A percentile compares a stretch with the other conserved stretches of the same genome.
Conservation (phyloP, 805 yeast genomes). For the Candida alai region DNA sequence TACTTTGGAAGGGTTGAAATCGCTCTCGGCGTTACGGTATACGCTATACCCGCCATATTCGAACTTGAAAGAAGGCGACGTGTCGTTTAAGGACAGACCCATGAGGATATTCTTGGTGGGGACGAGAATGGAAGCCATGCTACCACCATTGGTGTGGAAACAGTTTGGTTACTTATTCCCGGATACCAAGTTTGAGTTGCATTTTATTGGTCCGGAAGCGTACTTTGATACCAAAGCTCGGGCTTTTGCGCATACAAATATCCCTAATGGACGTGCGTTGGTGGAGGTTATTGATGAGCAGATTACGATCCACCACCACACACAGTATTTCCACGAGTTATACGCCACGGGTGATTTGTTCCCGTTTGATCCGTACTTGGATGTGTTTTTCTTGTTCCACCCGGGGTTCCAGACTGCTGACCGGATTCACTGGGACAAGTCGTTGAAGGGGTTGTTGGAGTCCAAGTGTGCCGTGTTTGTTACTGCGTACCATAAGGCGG, state of each 20-base stretch:
- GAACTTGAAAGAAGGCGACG: slow-evolving; percentile 44
- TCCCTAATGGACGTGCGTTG: slow-evolving; percentile 55
- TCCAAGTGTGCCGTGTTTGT: slow-evolving; percentile 90
- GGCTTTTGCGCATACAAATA: slow-evolving; percentile 54
- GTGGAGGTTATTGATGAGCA: slow-evolving; percentile 71
- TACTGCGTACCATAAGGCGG: slow-evolving; percentile 83
- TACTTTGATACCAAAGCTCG: slow-evolving; percentile 66
- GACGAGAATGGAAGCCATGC: slow-evolving; percentile 87
- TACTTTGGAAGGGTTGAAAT: slow-evolving; percentile 88
- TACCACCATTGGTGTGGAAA: slow-evolving; percentile 95
- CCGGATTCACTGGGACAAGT: slow-evolving; percentile 75
- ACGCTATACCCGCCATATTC: slow-evolving; percentile 68
- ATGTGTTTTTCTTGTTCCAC: slow-evolving; percentile 89
- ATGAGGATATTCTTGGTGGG: slow-evolving; percentile 87
- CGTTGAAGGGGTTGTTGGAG: slow-evolving; percentile 83
- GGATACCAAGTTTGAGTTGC: slow-evolving; percentile 74
- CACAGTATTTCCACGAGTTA: slow-evolving; percentile 85
- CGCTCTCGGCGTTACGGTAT: slow-evolving; percentile 88
- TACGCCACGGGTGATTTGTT: slow-evolving; percentile 92
- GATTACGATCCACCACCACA: slow-evolving; percentile 73
- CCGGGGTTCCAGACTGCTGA: slow-evolving; percentile 90
- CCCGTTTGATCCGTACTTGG: slow-evolving; percentile 97
- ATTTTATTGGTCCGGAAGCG: slow-evolving; percentile 92
- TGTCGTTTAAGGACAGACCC: slow-evolving; percentile 76
- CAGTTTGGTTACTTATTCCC: slow-evolving; percentile 87